Evolutionary conservation across 2,329 filamentous ascomycete genomes (phyloP).

Genomic region (Sporothrix sp.): DNA sequence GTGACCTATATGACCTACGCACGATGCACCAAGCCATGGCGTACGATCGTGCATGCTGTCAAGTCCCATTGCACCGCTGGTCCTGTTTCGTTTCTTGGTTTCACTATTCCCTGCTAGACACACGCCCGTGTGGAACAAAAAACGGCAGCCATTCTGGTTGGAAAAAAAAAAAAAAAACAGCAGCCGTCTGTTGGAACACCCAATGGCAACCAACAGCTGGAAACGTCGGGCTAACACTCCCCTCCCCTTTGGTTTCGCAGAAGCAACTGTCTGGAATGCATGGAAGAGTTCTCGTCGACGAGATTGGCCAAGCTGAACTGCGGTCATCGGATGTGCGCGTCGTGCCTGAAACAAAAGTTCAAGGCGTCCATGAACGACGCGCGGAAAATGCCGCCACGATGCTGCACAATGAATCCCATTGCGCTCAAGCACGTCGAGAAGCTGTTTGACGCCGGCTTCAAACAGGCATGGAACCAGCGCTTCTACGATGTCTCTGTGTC

Average conservation of each 20-base stretch:
- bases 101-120: too few relatives aligned
- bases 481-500: slow-evolving; percentile 66
- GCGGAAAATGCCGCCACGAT: slow-evolving; percentile 74
- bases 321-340: slow-evolving; percentile 70
- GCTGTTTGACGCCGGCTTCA: slow-evolving; percentile 65
- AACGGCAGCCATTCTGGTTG: too few relatives aligned
- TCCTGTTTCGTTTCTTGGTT: too few relatives aligned
- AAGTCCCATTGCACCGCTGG: too few relatives aligned
- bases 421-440: slow-evolving; percentile 65
- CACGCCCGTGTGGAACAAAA: neutral
- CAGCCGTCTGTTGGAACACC: neutral
- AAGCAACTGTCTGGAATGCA: slow-evolving; percentile 62
- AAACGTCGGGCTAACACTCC: neutral
- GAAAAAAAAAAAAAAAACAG: too few relatives aligned
- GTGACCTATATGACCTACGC: too few relatives aligned
- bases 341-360: slow-evolving; percentile 66
- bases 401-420: slow-evolving; percentile 66
- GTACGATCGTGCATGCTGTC: too few relatives aligned
- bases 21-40: too few relatives aligned
- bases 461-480: slow-evolving; percentile 70
- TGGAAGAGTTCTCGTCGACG: slow-evolving; percentile 54
- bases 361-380: slow-evolving; percentile 66
- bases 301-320: slow-evolving; percentile 65
- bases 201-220: neutral
- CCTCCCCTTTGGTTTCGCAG: slow-evolving; percentile 29